Percentiles rank a stretch among this genome's conserved stretches.
phyloP scores from a whole-genome alignment of 1,139 yeast species.

The Saccharomyces uvarum region DNA sequence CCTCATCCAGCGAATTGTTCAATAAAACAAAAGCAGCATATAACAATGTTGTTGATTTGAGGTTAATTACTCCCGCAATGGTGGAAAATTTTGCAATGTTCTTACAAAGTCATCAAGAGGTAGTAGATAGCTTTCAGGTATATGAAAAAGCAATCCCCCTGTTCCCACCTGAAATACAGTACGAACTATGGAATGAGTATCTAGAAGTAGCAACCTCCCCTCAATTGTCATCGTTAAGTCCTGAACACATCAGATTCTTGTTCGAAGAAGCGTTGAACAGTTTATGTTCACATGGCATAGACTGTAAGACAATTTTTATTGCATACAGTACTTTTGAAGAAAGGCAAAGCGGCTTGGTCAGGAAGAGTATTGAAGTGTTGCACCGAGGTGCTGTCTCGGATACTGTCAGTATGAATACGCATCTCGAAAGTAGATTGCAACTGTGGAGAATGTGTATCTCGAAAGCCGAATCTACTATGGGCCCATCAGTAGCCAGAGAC shows the following conservation, averaged over 20 bases:
- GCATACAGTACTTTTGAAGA: constrained; percentile 61
- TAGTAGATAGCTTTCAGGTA: constrained; percentile 48
- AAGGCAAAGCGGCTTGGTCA: constrained; percentile 36
- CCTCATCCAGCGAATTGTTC: constrained; percentile 32
- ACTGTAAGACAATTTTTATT: constrained; percentile 41
- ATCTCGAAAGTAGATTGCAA: constrained; percentile 12
- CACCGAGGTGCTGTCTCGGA: constrained; percentile 33
- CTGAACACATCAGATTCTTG: constrained; percentile 63
- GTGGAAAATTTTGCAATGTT: constrained; percentile 62
- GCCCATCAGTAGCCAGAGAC: constrained; percentile 14
- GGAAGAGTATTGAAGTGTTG: constrained; percentile 40
- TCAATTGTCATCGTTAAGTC: constrained; percentile 24
- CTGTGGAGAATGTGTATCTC: constrained; percentile 23
- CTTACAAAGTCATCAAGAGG: constrained; percentile 42
- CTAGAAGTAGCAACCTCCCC: constrained; percentile 39
- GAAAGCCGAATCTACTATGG: constrained; percentile 14
- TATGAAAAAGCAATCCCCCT: constrained; percentile 60
- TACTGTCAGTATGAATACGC: constrained; percentile 2
- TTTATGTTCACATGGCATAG: constrained; percentile 43
- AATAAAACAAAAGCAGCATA: constrained; percentile 44
- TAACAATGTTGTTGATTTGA: constrained; percentile 51
- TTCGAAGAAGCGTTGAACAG: constrained; percentile 55
- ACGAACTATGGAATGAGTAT: constrained; percentile 69
- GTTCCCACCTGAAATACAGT: constrained; percentile 57
- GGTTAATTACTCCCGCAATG: constrained; percentile 62